phyloP scores from a whole-genome alignment of 108 stramenopile species.

The Heterococcus sp. region DNA sequence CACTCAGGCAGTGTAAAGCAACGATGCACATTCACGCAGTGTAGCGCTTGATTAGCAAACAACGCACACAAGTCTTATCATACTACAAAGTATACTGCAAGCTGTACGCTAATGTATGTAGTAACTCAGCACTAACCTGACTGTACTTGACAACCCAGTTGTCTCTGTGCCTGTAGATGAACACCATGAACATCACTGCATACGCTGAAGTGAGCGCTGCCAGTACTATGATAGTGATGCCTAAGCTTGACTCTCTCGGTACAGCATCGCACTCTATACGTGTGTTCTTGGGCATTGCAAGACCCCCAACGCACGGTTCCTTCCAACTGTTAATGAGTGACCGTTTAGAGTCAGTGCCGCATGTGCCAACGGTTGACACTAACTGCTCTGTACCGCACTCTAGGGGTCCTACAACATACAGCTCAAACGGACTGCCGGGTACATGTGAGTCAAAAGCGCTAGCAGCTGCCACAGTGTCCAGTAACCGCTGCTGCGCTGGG shows the following conservation, averaged over 20 bases:
- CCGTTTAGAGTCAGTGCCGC: not conserved
- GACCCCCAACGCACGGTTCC: not conserved
- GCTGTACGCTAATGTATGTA: too few species aligned
- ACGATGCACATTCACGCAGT: too few species aligned
- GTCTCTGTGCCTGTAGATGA: too few species aligned
- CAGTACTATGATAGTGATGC: not conserved
- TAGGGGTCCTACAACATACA: not conserved
- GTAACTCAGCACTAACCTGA: too few species aligned
- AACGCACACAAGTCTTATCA: too few species aligned
- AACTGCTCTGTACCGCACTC: not conserved
- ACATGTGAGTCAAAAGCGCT: not conserved
- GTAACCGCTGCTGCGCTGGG: too few species aligned
- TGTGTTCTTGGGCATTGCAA: not conserved
- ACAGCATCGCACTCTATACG: not conserved
- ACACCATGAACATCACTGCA: not conserved
- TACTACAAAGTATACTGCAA: too few species aligned
- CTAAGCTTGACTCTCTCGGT: not conserved
- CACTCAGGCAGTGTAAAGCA: too few species aligned
- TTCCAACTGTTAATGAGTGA: not conserved
- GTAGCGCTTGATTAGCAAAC: too few species aligned
- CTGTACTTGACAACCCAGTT: not conserved
- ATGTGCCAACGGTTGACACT: not conserved
- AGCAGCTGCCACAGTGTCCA: not conserved
- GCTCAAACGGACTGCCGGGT: not conserved
- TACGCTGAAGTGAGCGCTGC: not conserved